A percentile compares a stretch with the other conserved stretches of the same genome.
These are phyloP conservation scores for Eucalyptus guilfoylei DNA, from an alignment of 345 rosid genomes.

Conservation along the genomic window DNA sequence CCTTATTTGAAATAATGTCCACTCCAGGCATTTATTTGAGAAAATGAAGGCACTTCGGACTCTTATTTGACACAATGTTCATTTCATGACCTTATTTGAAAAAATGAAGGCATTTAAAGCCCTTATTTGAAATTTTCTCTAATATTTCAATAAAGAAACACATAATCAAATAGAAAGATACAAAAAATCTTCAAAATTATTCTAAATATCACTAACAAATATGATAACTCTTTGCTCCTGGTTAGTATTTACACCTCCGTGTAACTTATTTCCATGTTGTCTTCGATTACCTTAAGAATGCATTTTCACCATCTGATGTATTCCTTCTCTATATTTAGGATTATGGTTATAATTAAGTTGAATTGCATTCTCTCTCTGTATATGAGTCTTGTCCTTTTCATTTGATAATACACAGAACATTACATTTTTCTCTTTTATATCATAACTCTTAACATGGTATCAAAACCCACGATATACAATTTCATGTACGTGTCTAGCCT, in stretches of 20 bases:
- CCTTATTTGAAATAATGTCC: too few species aligned
- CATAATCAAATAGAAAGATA: too few species aligned
- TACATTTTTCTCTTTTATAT: background rate
- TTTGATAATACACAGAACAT: background rate
- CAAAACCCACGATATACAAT: background rate
- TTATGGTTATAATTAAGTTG: background rate
- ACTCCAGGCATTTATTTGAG: too few species aligned
- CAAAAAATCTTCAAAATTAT: too few species aligned
- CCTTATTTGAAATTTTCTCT: too few species aligned
- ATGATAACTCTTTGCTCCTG: background rate
- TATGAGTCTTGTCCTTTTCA: background rate
- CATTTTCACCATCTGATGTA: background rate
- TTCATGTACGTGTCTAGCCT: background rate
- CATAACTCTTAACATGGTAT: background rate
- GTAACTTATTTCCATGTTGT: background rate
- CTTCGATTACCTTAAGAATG: background rate
- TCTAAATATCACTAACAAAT: background rate
- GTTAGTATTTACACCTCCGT: background rate
- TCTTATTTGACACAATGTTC: too few species aligned
- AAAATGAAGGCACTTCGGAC: accelerated
- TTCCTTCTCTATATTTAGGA: background rate
- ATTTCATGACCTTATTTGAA: too few species aligned
- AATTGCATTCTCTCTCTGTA: background rate
- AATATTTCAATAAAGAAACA: too few species aligned
- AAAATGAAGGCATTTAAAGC: too few species aligned